Base-by-base conservation (phyloP, 306 rosid species). In the Rosa chinensis region DNA sequence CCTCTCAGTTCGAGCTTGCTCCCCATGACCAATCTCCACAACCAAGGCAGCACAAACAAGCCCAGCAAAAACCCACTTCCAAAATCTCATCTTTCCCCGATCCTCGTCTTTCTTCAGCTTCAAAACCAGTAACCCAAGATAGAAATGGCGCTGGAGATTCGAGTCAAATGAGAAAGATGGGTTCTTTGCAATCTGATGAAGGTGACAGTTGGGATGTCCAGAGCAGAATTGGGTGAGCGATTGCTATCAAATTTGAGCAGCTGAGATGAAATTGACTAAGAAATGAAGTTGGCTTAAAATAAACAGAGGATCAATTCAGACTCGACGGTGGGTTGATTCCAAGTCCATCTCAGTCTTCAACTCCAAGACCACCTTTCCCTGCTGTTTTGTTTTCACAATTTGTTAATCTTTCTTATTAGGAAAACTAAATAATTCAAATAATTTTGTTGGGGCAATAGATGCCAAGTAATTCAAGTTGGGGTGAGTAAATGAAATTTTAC, bases 1-100 rank as follows among this genome's bases (percentile, higher is more conserved):
- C 82, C 99, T 84, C 83, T 96, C 99, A 32, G 96, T 91, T 53
- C 89, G 85, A 62, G 87, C 89, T 10, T 88, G 89, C 70, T 83
- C 86, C 73, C 82, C 81, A 64, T 90, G 93, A 76, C 85, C 87
- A 83, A 74, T 56, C 73, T 78, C 61, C 74, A 81, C 55, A 20
- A 87, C 67, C 77, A 86, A 81, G 61, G 92, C 77, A 82, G 91
- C 83, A 81, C 63, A 88, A 58, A 95, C 86, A 77, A 90, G 55
- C 5, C 63, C 80, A 75, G 89, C 44, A 35, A 90, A 85, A 67
- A 64, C 88, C 94, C 82, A 85, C 71, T 78, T 87, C 88, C 73
- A 83, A 86, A 76, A 9, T 49, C 56, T 73, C 99, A 92, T 90
- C 9, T 61, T 76, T 76, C 8, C 20, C 72, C 59, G 11, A 44